A percentile compares a stretch with the other conserved stretches of the same genome.
Conservation (phyloP, 75 land plant genomes). For the Selaginella tamariscina region DNA sequence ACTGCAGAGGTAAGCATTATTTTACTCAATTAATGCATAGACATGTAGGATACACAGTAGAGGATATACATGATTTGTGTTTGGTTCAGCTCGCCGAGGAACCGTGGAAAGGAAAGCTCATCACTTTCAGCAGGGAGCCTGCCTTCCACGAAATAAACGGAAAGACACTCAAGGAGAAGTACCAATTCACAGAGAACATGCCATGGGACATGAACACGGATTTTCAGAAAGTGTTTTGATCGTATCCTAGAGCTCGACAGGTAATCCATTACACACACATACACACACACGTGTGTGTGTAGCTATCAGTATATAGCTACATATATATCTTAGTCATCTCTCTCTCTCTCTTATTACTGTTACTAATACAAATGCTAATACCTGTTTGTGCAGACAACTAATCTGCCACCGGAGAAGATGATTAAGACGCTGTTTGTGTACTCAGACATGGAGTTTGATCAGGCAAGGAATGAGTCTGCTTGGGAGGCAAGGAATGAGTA, state of each 20-base stretch:
- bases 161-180: constrained; percentile 23
- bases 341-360: too few species aligned
- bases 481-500: too few species aligned
- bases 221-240: constrained; percentile 37
- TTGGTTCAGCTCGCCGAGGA: too few species aligned
- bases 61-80: too few species aligned
- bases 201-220: constrained; percentile 55
- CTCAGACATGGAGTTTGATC: constrained; percentile 68
- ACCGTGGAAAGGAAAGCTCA: constrained; percentile 58
- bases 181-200: constrained; percentile 28
- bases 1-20: constrained; percentile 47
- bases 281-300: not conserved
- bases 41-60: too few species aligned
- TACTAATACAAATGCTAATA: too few species aligned
- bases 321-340: constrained; percentile 33
- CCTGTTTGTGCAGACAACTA: constrained; percentile 23
- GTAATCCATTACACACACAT: not conserved
- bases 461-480: constrained; percentile 10
- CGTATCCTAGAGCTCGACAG: not conserved
- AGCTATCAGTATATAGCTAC: constrained; percentile 21
- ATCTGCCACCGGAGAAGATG: constrained; percentile 37
- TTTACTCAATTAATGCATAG: too few species aligned
- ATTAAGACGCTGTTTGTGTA: constrained; percentile 55
- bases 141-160: constrained; percentile 37
- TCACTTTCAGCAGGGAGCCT: constrained; percentile 49